Base-by-base conservation (phyloP, 176 grass and related monocot species). In the Phoenix roebelenii region DNA sequence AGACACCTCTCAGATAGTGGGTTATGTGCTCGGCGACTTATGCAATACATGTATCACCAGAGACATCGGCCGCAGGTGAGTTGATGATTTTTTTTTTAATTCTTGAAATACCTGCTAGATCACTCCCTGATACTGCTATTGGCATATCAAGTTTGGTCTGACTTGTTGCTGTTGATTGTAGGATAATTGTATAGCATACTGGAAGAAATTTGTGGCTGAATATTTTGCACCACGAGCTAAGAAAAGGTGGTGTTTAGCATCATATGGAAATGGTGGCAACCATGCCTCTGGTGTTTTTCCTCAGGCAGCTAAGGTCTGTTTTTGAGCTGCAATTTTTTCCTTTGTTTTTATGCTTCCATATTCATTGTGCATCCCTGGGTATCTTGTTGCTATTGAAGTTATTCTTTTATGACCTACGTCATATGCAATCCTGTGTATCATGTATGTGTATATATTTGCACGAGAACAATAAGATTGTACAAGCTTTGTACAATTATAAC, bases 1-100 rank as follows among this genome's bases (percentile, higher is more conserved):
- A 90, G 82, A 61, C 76, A 76, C 58, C 74, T 80, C 50, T 65
- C 77, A 2, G 88, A 89, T 63, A 85, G 71, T 22, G 87, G 82
- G 50, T 60, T 98, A 57, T 98, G 94, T 77, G 83, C 85, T 72
- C 85, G 94, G 58, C 71, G 85, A 49, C 72, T 98, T 82, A 85
- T 79, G 88, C 94, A 98, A 51, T 98, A 89, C 73, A 72, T 98
- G 25, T 98, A 81, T 69, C 94, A 98, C 74, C 86, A 92, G 63
- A 79, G 84, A 65, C 85, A 98, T 65, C 73, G 84, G 0, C 79
- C 84, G 52, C 61, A 73, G 30, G 94, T 98, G 49, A 83, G 78
- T 65, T 80, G 51, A 4, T 80, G 25, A n/a, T 63, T 29, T 44
- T 57, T 55, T 44, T 44, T 44, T 12, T 12, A 44, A 44, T 44